Base-by-base conservation (phyloP, 2,329 filamentous ascomycete species). In the Dactylellina leptospora region DNA sequence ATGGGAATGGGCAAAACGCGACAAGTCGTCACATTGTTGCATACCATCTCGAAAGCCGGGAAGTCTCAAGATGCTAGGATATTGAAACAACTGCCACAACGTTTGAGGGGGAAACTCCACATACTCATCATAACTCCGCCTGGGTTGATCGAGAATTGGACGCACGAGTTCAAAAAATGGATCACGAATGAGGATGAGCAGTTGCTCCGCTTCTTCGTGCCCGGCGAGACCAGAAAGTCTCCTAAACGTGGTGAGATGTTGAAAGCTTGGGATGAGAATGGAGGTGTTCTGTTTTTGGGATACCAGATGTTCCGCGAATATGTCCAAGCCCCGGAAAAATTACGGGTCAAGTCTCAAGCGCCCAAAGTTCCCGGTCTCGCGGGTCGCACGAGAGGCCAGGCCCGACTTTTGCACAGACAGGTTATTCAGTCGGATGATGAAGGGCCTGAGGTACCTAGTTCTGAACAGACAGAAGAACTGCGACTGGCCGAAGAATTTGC, bases 1-100 rank as follows among this genome's bases (percentile, higher is more conserved):
- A 96, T 96, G 92, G 93, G 93, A 1, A 81, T 96, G 1, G 92
- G 92, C 11, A 96, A 96, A 81, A 96, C 92, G 0, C 91, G 96
- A 88, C 92, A 96, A 80, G 86, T 92, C 0, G 47, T 68, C 33
- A 59, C 53, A 6, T 44, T 68, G 11, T 18, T 68, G 3, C 38
- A 68, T 16, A 4, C 53, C 2, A 68, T 4, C 78, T 79, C 23
- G 92, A 89, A 51, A 16, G 45, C 23, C 4, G 18, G 38, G n/a
- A 59, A 53, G 1, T 53, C 62, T 0, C 23, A 78, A 0, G 84
- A 92, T 59, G 79, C 80, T 0, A 78, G 81, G 0, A 80, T 93
- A 6, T 80, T 79, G 1, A 81, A 82, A 0, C 91, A 95, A 78
- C 84, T 97, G 23, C 92, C 92, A 0, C 73, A 83, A 11, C 81